phyloP scores from a whole-genome alignment of 2,329 filamentous ascomycete species.

The Microdochium nivale region DNA sequence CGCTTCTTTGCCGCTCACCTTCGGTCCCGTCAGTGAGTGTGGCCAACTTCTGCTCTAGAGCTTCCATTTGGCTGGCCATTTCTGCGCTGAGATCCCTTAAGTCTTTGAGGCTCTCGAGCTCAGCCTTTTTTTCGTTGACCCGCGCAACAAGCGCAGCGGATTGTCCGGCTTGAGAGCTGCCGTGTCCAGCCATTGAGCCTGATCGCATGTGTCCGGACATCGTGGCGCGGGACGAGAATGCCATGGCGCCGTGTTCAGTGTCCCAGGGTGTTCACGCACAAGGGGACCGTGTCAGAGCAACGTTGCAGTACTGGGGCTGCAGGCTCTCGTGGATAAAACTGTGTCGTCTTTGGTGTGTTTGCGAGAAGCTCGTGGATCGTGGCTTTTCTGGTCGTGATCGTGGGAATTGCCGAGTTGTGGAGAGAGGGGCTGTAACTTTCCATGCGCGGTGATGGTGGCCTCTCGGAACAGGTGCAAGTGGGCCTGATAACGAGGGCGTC shows the following conservation, averaged over 20 bases:
- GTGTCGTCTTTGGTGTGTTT: no score
- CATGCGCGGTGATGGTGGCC: no score
- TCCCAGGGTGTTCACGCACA: background rate
- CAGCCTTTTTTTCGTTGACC: conserved; percentile 78
- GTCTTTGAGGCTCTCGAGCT: conserved; percentile 71
- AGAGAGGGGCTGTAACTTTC: background rate
- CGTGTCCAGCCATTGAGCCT: conserved; percentile 37
- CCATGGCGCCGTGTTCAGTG: conserved; percentile 30
- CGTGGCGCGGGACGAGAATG: conserved; percentile 41
- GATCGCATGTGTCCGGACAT: conserved; percentile 62
- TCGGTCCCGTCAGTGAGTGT: conserved; percentile 78
- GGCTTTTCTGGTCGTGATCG: background rate
- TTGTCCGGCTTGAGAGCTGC: conserved; percentile 43
- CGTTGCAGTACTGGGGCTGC: conserved; percentile 1
- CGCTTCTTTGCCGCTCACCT: conserved; percentile 35
- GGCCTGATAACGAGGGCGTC: no score
- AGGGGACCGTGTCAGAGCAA: background rate
- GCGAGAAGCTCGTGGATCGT: no score
- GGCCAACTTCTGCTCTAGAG: conserved; percentile 65
- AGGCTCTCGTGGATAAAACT: no score
- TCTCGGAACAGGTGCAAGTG: no score
- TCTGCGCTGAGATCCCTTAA: conserved; percentile 71
- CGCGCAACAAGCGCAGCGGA: conserved; percentile 64
- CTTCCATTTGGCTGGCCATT: conserved; percentile 74
- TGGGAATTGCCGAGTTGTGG: background rate